A percentile compares a stretch with the other conserved stretches of the same genome.
Conservation (phyloP, 2,329 filamentous ascomycete genomes). For the Diplodia corticola region DNA sequence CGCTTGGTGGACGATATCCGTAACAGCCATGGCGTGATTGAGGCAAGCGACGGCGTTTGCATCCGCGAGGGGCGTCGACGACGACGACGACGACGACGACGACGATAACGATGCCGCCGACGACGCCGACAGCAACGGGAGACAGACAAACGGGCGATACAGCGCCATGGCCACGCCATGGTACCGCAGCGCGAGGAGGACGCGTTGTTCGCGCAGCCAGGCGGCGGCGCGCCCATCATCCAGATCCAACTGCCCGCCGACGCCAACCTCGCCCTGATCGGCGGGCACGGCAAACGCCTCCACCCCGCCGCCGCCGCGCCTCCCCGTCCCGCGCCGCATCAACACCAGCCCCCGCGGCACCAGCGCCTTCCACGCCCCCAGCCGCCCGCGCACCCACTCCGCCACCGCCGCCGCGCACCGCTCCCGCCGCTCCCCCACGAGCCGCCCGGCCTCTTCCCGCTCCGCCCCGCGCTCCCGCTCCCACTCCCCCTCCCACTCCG, state of each 20-base stretch:
- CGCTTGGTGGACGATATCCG: conserved; percentile 28
- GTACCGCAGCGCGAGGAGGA: conserved; percentile 33
- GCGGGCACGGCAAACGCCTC: too few species aligned
- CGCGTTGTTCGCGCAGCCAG: conserved; percentile 25
- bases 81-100: too few species aligned
- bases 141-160: conserved; percentile 32
- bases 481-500: too few species aligned
- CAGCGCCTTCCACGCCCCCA: conserved; percentile 36
- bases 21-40: conserved; percentile 30
- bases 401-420: conserved; percentile 34
- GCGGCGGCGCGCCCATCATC: conserved; percentile 1
- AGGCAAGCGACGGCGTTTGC: conserved; percentile 26
- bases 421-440: conserved; percentile 36
- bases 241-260: conserved; percentile 26
- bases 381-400: conserved; percentile 27
- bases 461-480: too few species aligned
- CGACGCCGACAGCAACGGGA: conserved; percentile 7
- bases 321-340: conserved; percentile 22
- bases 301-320: conserved; percentile 1
- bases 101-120: background rate
- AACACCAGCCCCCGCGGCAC: conserved; percentile 43
- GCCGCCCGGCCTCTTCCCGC: conserved; percentile 45
- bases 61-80: conserved; percentile 18
- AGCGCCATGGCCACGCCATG: conserved; percentile 30
- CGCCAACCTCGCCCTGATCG: too few species aligned